Base-by-base conservation (phyloP, 345 rosid species). In the Linum lewisii region DNA sequence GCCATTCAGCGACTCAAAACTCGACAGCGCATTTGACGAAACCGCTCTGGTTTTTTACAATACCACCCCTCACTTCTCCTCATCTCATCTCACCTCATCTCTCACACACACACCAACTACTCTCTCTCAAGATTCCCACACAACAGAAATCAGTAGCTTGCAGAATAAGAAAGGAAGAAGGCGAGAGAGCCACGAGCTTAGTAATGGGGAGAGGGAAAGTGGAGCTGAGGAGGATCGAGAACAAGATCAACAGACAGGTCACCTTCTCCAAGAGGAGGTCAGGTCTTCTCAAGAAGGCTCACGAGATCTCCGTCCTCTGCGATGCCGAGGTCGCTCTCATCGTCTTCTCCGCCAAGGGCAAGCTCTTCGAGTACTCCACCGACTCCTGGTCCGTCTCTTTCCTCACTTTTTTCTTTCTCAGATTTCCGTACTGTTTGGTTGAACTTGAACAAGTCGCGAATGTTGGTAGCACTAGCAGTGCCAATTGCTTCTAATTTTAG, bases 151-250 rank as follows among this genome's bases (percentile, higher is more conserved):
- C 23, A 18, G 22, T 21, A 11, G 6, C 51, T 37, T 16, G 29
- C 29, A 16, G 16, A 37, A n/a, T 23, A 51, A 1, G 21, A 49
- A 2, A 5, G n/a, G n/a, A n/a, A n/a, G n/a, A n/a, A n/a, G n/a
- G n/a, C n/a, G n/a, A n/a, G n/a, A n/a, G n/a, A n/a, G n/a, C n/a
- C n/a, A n/a, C n/a, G n/a, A n/a, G n/a, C n/a, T n/a, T n/a, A n/a
- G n/a, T n/a, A n/a, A 76, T 77, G 81, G 81, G 81, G 60, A 67
- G 81, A 59, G 81, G 81, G 9, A 73, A 77, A 69, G 75, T 77
- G 52, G 73, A 77, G 75, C 58, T 73, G 73, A 73, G 65, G 76
- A 67, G 75, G 69, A 77, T 75, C 60, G 81, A 66, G 67, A 71
- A 71, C 70, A 71, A 66, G 66, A 71, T 71, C 63, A 71, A 66